Conservation (phyloP, 2,329 filamentous ascomycete species). For the Zasmidium cellare region DNA sequence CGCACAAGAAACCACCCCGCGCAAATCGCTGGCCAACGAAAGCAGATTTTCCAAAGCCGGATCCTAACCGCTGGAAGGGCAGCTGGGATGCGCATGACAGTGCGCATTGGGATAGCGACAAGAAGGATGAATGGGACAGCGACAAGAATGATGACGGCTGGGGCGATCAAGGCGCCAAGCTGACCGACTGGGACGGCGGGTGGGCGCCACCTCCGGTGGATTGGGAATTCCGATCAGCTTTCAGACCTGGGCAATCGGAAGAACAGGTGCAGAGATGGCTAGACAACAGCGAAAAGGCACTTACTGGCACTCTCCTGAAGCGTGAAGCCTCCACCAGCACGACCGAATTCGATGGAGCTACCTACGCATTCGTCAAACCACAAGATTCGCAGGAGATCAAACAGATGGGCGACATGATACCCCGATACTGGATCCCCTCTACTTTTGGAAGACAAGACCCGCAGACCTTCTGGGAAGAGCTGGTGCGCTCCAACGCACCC, state of each 20-base stretch:
- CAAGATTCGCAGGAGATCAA: background rate
- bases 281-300: constrained; percentile 8
- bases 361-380: constrained; percentile 14
- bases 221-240: constrained; percentile 42
- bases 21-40: constrained; percentile 14
- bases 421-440: constrained; percentile 33
- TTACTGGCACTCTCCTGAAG: constrained; percentile 3
- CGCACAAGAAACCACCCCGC: background rate
- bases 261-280: constrained; percentile 32
- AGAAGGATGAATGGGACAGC: constrained; percentile 12
- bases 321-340: constrained; percentile 6
- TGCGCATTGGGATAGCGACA: too few species aligned
- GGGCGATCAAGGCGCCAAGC: constrained; percentile 6
- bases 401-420: constrained; percentile 28
- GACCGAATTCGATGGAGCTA: constrained; percentile 15
- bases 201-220: constrained; percentile 49
- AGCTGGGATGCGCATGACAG: constrained; percentile 22
- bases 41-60: constrained; percentile 19
- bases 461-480: constrained; percentile 31
- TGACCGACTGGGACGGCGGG: constrained; percentile 46
- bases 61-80: constrained; percentile 20
- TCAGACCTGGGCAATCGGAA: constrained; percentile 24
- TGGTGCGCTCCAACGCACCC: constrained; percentile 21
- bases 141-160: constrained; percentile 12
- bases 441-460: constrained; percentile 19